Evolutionary conservation across 2,329 filamentous ascomycete species (phyloP).

Genomic region (Hymenoscyphus linearis): DNA sequence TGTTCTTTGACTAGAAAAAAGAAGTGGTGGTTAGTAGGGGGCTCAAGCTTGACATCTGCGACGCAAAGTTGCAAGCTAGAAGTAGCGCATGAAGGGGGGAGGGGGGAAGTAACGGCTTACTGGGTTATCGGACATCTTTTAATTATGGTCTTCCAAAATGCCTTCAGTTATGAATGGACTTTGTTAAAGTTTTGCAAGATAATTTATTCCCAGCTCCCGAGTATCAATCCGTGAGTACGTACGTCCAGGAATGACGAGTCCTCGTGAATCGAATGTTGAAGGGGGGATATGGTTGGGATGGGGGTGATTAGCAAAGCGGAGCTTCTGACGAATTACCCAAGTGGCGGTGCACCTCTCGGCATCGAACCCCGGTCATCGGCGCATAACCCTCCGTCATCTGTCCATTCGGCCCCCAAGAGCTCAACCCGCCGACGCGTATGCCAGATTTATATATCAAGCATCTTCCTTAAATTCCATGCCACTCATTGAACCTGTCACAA

Average conservation of each 20-base stretch:
- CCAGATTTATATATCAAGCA: neutral
- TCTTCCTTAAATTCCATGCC: constrained; percentile 20
- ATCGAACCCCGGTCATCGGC: neutral
- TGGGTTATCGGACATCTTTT: constrained; percentile 33
- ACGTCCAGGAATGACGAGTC: neutral
- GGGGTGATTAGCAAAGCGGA: neutral
- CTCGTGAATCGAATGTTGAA: neutral
- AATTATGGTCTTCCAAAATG: constrained; percentile 2
- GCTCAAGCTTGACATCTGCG: neutral
- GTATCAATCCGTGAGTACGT: neutral
- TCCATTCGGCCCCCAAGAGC: neutral
- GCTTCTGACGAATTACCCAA: neutral
- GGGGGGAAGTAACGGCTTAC: constrained; percentile 34
- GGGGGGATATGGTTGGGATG: no score
- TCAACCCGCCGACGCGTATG: neutral
- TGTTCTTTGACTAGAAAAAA: constrained; percentile 22
- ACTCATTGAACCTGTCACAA: constrained; percentile 30
- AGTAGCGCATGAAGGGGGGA: constrained; percentile 18
- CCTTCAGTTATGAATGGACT: neutral
- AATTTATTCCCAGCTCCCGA: neutral
- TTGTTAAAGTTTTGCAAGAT: neutral
- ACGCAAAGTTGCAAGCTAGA: neutral
- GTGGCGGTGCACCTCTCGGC: neutral
- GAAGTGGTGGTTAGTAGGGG: constrained; percentile 9
- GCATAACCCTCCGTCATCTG: neutral